These are phyloP conservation scores for Pholiota adiposa DNA, from an alignment of 1,284 basidiomycete species.

Conservation along the genomic window DNA sequence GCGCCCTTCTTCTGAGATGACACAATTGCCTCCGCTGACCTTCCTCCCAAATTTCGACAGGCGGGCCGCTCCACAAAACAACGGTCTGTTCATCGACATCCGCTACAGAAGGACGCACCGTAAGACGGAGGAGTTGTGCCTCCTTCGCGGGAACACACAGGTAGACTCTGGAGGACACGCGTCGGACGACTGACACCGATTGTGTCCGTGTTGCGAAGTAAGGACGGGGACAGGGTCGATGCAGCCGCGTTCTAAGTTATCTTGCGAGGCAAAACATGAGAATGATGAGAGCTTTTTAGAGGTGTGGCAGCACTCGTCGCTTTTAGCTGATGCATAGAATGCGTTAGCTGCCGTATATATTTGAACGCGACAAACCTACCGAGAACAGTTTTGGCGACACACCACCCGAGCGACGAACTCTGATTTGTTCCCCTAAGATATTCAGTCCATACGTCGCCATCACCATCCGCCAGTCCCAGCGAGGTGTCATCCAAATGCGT, in stretches of 20 bases:
- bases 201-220: slow-evolving; percentile 27
- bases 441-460: slow-evolving; percentile 48
- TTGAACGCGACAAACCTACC: slow-evolving; percentile 16
- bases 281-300: slow-evolving; percentile 26
- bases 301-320: slow-evolving; percentile 31
- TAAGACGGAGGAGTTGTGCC: slow-evolving; percentile 54
- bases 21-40: slow-evolving; percentile 49
- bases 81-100: slow-evolving; percentile 33
- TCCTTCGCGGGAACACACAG: slow-evolving; percentile 53
- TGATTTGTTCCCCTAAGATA: slow-evolving; percentile 39
- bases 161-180: slow-evolving; percentile 41
- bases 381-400: slow-evolving; percentile 45
- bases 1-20: background rate
- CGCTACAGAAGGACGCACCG: slow-evolving; percentile 24
- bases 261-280: slow-evolving; percentile 50
- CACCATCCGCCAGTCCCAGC: slow-evolving; percentile 31
- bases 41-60: slow-evolving; percentile 69
- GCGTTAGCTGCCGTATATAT: background rate
- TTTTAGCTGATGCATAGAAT: slow-evolving; percentile 18
- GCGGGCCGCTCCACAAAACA: slow-evolving; percentile 72
- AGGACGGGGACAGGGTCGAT: slow-evolving; percentile 61
- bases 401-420: slow-evolving; percentile 56
- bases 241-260: slow-evolving; percentile 40
- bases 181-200: slow-evolving; percentile 28
- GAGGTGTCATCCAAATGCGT: slow-evolving; percentile 59